phyloP scores from a whole-genome alignment of 2,329 filamentous ascomycete species.

The Xylaria digitata region DNA sequence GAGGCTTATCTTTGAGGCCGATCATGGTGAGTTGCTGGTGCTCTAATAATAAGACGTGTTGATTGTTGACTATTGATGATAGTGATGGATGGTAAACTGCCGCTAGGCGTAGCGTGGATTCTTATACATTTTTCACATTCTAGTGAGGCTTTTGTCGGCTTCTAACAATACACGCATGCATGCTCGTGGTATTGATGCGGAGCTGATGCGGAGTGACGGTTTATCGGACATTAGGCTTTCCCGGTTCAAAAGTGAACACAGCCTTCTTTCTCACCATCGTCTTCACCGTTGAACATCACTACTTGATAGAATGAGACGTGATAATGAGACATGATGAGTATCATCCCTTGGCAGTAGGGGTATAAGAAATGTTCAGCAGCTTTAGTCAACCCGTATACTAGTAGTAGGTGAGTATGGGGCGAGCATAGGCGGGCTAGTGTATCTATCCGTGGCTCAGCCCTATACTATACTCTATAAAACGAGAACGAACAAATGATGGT shows the following conservation, averaged over 20 bases:
- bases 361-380: background rate
- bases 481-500: too few species aligned
- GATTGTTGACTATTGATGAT: background rate
- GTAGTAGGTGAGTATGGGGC: background rate
- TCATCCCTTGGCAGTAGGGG: background rate
- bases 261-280: background rate
- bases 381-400: background rate
- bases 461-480: background rate
- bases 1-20: constrained; percentile 36
- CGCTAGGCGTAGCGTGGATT: background rate
- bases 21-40: constrained; percentile 32
- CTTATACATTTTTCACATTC: constrained; percentile 18
- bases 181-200: background rate
- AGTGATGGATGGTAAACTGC: background rate
- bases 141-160: background rate
- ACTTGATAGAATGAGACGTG: too few species aligned
- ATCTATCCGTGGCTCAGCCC: constrained; percentile 5
- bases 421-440: too few species aligned
- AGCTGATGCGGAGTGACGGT: background rate
- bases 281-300: background rate
- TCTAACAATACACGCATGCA: background rate
- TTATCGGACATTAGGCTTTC: background rate
- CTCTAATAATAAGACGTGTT: background rate
- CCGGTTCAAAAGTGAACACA: background rate
- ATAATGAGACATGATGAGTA: constrained; percentile 1